Evolutionary conservation across 2,329 filamentous ascomycete genomes (phyloP), one percentile per base, ranked within the genome.

Genomic region (Metarhizium brunneum): DNA sequence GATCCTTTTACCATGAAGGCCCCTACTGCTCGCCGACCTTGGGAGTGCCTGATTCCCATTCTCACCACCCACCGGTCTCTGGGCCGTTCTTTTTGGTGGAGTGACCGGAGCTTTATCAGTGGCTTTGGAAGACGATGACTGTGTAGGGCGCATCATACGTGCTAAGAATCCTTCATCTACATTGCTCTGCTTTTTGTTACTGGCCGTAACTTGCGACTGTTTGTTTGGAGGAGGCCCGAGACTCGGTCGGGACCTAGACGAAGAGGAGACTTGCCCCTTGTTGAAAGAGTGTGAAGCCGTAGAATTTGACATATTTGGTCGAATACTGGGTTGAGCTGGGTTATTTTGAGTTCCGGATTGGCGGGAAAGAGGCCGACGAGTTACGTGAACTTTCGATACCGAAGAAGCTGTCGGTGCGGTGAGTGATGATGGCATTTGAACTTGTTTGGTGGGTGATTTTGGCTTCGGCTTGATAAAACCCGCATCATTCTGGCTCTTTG

Each of bases 111-210:
- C 67, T 71, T 88, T 90, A 5, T 88, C 86, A 2, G 81, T 74
- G 0, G 80, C 79, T 71, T 89, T 90, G 59, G 77, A 84, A 8
- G 85, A 79, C 5, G 85, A 89, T 49, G 82, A 76, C 48, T 86
- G 81, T 0, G 88, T 92, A 2, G 88, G 88, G 45, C 87, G 77
- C 83, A 86, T 91, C 87, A 92, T 90, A 53, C 88, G 82, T n/a
- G 86, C 87, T 30, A 92, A 72, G 70, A 92, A 92, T 14, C 83
- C 71, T 60, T 88, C 85, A 60, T 89, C 85, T 1, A 87, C 76
- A 18, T 80, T 79, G 50, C 75, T 76, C 30, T 79, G 74, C 58
- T 76, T 79, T 55, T 57, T 45, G 6, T 49, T 50, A 48, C 32
- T 51, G 29, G 57, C 20, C 0, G 54, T 55, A 16, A 61, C 55